These are phyloP conservation scores for Tolypocladium pustulatum DNA, from an alignment of 2,329 filamentous ascomycete genomes.

Conservation along the genomic window DNA sequence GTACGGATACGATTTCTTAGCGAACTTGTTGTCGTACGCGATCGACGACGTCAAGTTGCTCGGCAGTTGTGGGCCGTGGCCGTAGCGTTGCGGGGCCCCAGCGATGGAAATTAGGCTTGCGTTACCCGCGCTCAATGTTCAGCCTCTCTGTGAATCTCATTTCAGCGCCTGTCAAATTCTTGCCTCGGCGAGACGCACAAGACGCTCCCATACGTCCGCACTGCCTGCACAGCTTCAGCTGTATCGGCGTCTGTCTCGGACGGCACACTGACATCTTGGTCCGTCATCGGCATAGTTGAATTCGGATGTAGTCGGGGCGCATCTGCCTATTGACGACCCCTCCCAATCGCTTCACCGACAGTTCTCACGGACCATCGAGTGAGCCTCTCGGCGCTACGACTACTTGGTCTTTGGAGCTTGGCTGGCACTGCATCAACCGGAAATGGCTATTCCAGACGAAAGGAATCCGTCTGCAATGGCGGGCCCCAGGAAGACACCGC, in stretches of 20 bases:
- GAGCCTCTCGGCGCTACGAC: background rate
- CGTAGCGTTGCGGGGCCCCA: background rate
- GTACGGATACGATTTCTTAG: background rate
- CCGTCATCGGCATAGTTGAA: background rate
- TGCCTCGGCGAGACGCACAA: background rate
- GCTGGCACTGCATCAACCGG: background rate
- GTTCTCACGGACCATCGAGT: background rate
- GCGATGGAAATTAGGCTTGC: background rate
- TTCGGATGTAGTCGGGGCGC: background rate
- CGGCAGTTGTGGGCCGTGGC: background rate
- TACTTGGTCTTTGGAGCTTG: background rate
- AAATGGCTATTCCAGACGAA: background rate
- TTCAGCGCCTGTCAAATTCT: background rate
- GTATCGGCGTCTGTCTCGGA: background rate
- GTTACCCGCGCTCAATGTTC: background rate
- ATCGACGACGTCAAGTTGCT: background rate
- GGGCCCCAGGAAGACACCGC: slow-evolving; percentile 37
- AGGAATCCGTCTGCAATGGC: background rate
- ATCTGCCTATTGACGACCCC: background rate
- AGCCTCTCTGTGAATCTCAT: background rate
- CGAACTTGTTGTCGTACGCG: background rate
- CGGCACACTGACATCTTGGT: background rate
- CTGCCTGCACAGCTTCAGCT: background rate
- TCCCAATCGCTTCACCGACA: background rate
- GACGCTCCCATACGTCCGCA: background rate